Conservation (phyloP, 495 filamentous ascomycete species). For the Hypoxylon trugodes region DNA sequence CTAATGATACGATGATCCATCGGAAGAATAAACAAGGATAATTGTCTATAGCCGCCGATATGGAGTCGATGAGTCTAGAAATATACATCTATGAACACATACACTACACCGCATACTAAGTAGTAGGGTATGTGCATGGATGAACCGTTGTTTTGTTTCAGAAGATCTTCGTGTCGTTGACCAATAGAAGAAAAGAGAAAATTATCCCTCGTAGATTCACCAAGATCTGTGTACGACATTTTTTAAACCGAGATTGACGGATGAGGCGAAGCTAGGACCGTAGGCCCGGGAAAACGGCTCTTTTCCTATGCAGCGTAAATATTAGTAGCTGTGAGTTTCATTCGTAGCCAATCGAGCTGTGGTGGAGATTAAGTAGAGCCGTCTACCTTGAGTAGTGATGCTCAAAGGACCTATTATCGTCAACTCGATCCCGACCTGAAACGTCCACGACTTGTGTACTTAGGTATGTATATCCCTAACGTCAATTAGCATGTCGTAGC, state of each 20-base stretch:
- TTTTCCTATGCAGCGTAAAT: constrained; percentile 14
- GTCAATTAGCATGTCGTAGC: too few relatives aligned
- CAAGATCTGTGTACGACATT: constrained; percentile 3
- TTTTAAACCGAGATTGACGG: constrained; percentile 27
- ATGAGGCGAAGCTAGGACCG: constrained; percentile 30
- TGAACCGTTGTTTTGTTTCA: constrained; percentile 19
- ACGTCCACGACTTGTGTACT: constrained; percentile 11
- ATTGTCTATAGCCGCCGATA: constrained; percentile 29
- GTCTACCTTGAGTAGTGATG: too few relatives aligned
- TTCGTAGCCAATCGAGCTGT: constrained; percentile 32
- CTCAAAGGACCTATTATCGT: constrained; percentile 7
- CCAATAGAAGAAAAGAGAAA: constrained; percentile 7
- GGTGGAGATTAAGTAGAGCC: constrained; percentile 18
- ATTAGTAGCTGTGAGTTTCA: constrained; percentile 6
- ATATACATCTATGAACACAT: background rate
- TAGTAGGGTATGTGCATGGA: too few relatives aligned
- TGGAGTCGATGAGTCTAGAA: constrained; percentile 5
- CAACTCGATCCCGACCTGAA: constrained; percentile 30
- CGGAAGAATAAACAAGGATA: too few relatives aligned
- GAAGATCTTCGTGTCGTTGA: background rate
- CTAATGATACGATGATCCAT: too few relatives aligned
- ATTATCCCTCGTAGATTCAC: background rate
- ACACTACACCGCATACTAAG: too few relatives aligned
- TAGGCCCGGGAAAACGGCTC: constrained; percentile 10
- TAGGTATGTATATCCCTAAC: too few relatives aligned